These are phyloP conservation scores for Platanthera guangdongensis DNA, from an alignment of 106 monocot genomes.

Conservation along the genomic window DNA sequence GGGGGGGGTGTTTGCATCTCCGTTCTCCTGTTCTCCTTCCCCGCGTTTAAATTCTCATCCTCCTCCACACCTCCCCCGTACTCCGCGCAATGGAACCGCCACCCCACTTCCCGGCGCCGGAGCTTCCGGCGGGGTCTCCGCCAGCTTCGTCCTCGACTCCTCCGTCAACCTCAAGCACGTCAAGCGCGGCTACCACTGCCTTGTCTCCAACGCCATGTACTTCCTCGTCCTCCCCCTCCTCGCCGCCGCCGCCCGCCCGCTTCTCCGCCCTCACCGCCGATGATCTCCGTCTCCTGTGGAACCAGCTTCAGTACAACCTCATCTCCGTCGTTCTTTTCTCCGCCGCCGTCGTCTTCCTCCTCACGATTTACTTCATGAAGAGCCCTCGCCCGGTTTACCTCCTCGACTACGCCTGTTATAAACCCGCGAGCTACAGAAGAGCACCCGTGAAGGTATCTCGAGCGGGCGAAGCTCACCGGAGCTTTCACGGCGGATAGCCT, in stretches of 20 bases:
- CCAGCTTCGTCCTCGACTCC: slow-evolving; percentile 7
- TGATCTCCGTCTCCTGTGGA: slow-evolving; percentile 19
- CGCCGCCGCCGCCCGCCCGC: slow-evolving; percentile 8
- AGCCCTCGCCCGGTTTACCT: slow-evolving; percentile 13
- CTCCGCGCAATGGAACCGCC: background rate
- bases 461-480: slow-evolving; percentile 6
- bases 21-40: background rate
- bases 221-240: slow-evolving; percentile 22
- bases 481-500: slow-evolving; percentile 16
- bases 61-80: background rate
- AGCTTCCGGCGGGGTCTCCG: background rate
- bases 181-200: slow-evolving; percentile 38
- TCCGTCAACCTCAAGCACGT: slow-evolving; percentile 25
- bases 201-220: slow-evolving; percentile 25
- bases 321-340: slow-evolving; percentile 18
- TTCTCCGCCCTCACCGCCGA: slow-evolving; percentile 14
- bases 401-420: slow-evolving; percentile 19
- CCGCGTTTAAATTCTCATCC: background rate
- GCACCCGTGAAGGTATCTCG: slow-evolving; percentile 7
- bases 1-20: slow-evolving; percentile 9
- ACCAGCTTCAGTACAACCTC: slow-evolving; percentile 20
- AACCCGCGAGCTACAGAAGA: slow-evolving; percentile 8
- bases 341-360: slow-evolving; percentile 7
- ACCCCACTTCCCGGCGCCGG: background rate
- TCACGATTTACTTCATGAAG: slow-evolving; percentile 12